Percentiles rank a stretch among this genome's conserved stretches.
Conservation (phyloP, 352 stramenopile species). For the Globisporangium nodosum region DNA sequence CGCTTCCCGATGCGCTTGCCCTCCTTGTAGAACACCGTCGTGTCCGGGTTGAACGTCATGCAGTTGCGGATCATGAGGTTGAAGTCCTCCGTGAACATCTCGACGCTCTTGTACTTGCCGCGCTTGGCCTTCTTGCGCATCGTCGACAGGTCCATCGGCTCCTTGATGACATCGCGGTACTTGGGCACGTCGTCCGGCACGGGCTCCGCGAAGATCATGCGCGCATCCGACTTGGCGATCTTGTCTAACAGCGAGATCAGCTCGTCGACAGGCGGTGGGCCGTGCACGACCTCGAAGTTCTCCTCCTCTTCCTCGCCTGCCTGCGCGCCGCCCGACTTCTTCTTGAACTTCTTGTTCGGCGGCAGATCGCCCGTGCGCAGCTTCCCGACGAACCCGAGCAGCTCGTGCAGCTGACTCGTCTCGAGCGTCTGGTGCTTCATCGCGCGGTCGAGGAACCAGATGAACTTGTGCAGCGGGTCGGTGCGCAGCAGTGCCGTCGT, state of each 20-base stretch:
- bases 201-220: constrained; percentile 79
- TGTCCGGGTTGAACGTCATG: constrained; percentile 81
- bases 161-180: constrained; percentile 78
- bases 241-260: constrained; percentile 73
- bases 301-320: constrained; percentile 61
- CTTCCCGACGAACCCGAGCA: constrained; percentile 65
- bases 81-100: constrained; percentile 76
- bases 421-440: constrained; percentile 75
- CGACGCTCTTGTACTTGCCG: constrained; percentile 78
- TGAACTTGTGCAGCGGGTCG: constrained; percentile 85
- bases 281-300: constrained; percentile 74
- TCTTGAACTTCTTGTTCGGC: constrained; percentile 76
- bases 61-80: constrained; percentile 87
- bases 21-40: constrained; percentile 87
- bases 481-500: constrained; percentile 61
- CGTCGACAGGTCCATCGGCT: constrained; percentile 83
- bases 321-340: constrained; percentile 21
- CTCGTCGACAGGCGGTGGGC: constrained; percentile 64
- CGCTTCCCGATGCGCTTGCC: constrained; percentile 80
- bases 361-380: constrained; percentile 65
- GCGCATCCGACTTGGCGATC: constrained; percentile 68
- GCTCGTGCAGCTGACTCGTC: constrained; percentile 56
- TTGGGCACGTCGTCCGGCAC: constrained; percentile 81
- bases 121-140: constrained; percentile 76
- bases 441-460: constrained; percentile 81